Percentiles rank a stretch among this genome's conserved stretches.
Evolutionary conservation across 164 flowering plant species (phyloP).

Genomic region (Vitis amurensis): DNA sequence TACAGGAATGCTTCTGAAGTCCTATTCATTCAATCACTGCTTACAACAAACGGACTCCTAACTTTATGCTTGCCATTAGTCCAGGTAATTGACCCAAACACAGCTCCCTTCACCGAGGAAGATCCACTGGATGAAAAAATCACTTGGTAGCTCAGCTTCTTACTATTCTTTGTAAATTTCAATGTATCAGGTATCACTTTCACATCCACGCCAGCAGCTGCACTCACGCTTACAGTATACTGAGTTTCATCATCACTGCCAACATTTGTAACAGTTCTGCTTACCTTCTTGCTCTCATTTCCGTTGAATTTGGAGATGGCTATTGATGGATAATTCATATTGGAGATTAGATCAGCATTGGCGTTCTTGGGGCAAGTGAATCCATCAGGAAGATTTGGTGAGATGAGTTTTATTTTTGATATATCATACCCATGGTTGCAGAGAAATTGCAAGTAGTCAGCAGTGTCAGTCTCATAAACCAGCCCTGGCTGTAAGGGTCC

Average conservation of each 20-base stretch:
- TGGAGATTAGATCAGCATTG: conserved; percentile 41
- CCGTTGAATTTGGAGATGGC: conserved; percentile 45
- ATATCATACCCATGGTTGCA: conserved; percentile 55
- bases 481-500: conserved; percentile 69
- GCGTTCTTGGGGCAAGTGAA: conserved; percentile 58
- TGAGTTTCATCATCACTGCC: conserved; percentile 39
- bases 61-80: conserved; percentile 42
- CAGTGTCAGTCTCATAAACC: conserved; percentile 54
- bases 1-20: neutral
- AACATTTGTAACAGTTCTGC: conserved; percentile 63
- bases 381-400: conserved; percentile 28
- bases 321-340: conserved; percentile 83
- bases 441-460: conserved; percentile 60
- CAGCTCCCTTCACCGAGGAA: conserved; percentile 13
- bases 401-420: conserved; percentile 42
- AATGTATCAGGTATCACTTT: conserved; percentile 52
- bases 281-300: conserved; percentile 40
- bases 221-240: conserved; percentile 39
- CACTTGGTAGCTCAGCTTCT: conserved; percentile 56
- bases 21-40: conserved; percentile 2
- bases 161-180: conserved; percentile 37
- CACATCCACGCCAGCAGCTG: conserved; percentile 47
- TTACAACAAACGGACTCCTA: conserved; percentile 35
- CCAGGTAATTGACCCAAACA: conserved; percentile 53
- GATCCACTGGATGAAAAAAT: conserved; percentile 29